These are phyloP conservation scores for Mortierella sp. DNA, from an alignment of 371 early-diverging fungal species.

Conservation along the genomic window DNA sequence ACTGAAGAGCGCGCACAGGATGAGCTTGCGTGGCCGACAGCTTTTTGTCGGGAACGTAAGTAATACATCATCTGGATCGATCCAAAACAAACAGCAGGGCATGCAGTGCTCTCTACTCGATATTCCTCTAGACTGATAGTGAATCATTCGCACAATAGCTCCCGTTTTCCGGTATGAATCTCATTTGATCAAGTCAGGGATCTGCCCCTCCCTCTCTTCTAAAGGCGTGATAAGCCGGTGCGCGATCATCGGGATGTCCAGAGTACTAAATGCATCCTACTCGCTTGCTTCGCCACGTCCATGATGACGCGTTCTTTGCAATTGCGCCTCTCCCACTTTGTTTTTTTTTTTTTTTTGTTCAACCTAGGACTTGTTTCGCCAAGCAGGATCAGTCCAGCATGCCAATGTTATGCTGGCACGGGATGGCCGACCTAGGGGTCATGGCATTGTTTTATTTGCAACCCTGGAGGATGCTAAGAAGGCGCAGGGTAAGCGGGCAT, in stretches of 20 bases:
- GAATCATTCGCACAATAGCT: conserved; percentile 22
- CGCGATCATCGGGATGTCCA: too few species aligned
- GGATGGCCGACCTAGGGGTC: conserved; percentile 69
- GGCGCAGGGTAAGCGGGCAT: conserved; percentile 63
- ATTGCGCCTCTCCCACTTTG: not conserved
- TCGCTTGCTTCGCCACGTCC: not conserved
- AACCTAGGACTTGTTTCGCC: conserved; percentile 54
- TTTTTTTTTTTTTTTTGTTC: not conserved
- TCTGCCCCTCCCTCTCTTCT: not conserved
- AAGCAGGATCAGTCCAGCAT: conserved; percentile 53
- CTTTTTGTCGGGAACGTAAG: conserved; percentile 50
- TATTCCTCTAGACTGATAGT: too few species aligned
- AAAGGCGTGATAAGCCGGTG: too few species aligned
- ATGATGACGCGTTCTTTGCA: not conserved
- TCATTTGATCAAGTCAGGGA: not conserved
- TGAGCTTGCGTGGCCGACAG: conserved; percentile 49
- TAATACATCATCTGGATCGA: not conserved
- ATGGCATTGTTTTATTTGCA: conserved; percentile 65
- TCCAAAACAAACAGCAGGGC: not conserved
- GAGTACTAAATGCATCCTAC: too few species aligned
- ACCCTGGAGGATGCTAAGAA: conserved; percentile 63
- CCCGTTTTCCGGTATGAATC: conserved; percentile 25
- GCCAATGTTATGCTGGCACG: conserved; percentile 55
- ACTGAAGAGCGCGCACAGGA: conserved; percentile 9
- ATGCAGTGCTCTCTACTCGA: not conserved